These are phyloP conservation scores for Urtica urens DNA, from an alignment of 306 rosid species.

Conservation along the genomic window DNA sequence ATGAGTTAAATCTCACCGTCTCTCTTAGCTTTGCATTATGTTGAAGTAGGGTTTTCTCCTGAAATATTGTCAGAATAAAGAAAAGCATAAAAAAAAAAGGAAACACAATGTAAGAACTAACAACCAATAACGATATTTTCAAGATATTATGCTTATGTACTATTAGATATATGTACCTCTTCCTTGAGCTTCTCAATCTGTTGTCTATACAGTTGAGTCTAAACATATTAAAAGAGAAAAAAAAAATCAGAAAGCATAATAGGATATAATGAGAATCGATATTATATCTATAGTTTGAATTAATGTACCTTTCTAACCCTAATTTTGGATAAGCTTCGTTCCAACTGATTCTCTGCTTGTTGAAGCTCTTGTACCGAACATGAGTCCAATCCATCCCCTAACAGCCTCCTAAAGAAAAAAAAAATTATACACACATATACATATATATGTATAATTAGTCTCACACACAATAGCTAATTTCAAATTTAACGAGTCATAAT, in stretches of 20 bases:
- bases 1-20: constrained; percentile 41
- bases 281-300: background rate
- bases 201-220: constrained; percentile 52
- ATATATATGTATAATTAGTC: background rate
- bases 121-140: background rate
- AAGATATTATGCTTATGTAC: background rate
- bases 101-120: background rate
- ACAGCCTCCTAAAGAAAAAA: constrained; percentile 44
- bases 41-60: constrained; percentile 47
- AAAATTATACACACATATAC: background rate
- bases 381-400: constrained; percentile 60
- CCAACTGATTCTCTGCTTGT: constrained; percentile 56
- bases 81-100: background rate
- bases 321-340: constrained; percentile 54
- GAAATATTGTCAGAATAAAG: too few relatives aligned
- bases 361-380: constrained; percentile 51
- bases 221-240: background rate
- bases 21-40: constrained; percentile 42
- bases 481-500: too few relatives aligned
- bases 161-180: constrained; percentile 29
- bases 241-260: background rate
- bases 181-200: constrained; percentile 50
- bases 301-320: constrained; percentile 67
- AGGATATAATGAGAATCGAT: background rate
- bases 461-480: too few relatives aligned